A percentile compares a stretch with the other conserved stretches of the same genome.
phyloP scores from a whole-genome alignment of 805 yeast species.

The Scheffersomyces coipomensis region DNA sequence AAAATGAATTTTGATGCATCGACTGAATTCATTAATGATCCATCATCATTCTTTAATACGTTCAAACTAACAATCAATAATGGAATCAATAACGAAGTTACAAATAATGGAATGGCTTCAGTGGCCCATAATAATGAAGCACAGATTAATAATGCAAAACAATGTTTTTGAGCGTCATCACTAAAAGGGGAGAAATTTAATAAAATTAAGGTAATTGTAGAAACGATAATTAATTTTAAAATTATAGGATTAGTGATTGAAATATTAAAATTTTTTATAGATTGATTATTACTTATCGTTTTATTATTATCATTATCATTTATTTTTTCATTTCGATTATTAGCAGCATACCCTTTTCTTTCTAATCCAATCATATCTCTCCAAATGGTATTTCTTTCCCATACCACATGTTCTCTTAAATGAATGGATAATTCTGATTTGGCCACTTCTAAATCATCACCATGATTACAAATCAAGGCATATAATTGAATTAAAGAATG shows the following conservation, averaged over 20 bases:
- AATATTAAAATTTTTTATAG: constrained; percentile 17
- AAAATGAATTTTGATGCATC: constrained; percentile 46
- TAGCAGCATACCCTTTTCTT: constrained; percentile 77
- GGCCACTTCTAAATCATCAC: constrained; percentile 43
- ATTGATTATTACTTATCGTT: constrained; percentile 6
- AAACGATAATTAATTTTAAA: constrained; percentile 47
- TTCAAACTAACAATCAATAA: constrained; percentile 71
- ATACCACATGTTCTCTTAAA: constrained; percentile 53
- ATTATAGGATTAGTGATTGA: constrained; percentile 33
- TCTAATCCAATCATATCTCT: constrained; percentile 62
- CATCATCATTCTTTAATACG: constrained; percentile 59
- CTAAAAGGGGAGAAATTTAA: constrained; percentile 29
- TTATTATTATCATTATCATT: constrained; percentile 11
- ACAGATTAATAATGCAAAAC: constrained; percentile 79
- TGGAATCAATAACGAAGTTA: constrained; percentile 83
- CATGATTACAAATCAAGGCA: constrained; percentile 39
- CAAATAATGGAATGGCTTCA: constrained; percentile 88
- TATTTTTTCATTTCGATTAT: constrained; percentile 18
- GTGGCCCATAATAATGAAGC: constrained; percentile 95
- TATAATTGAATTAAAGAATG: constrained; percentile 30
- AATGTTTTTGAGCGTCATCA: constrained; percentile 32
- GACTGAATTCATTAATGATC: constrained; percentile 40
- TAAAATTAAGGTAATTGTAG: constrained; percentile 42
- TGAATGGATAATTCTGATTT: constrained; percentile 56
- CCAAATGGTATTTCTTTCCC: constrained; percentile 59